Conservation (phyloP, 179 eudicot genomes). For the Carnegiea gigantea region DNA sequence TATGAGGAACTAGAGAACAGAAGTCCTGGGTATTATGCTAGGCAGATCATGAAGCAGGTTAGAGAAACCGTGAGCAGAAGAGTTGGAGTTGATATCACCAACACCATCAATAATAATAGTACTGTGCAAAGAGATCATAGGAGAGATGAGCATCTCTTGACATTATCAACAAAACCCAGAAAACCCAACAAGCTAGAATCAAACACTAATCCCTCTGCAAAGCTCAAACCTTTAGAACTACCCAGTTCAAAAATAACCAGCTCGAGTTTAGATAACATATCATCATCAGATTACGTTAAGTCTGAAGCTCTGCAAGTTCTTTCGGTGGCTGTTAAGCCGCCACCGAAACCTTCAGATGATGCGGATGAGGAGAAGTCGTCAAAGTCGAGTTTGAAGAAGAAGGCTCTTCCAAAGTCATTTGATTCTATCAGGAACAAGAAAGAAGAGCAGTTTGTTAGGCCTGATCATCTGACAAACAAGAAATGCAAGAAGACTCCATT, state of each 20-base stretch:
- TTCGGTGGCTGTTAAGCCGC: not conserved
- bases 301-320: not conserved
- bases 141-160: conserved; percentile 46
- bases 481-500: conserved; percentile 54
- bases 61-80: conserved; percentile 62
- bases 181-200: conserved; percentile 23
- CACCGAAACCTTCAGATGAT: conserved; percentile 17
- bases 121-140: conserved; percentile 24
- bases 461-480: conserved; percentile 32
- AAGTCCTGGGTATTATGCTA: conserved; percentile 57
- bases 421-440: conserved; percentile 49
- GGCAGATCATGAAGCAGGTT: conserved; percentile 66
- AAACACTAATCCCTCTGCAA: conserved; percentile 12
- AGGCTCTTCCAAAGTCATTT: conserved; percentile 17
- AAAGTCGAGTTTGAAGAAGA: conserved; percentile 21
- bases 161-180: conserved; percentile 34
- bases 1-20: conserved; percentile 35
- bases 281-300: not conserved
- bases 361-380: not conserved
- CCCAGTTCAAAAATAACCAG: not conserved
- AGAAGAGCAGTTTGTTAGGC: conserved; percentile 59
- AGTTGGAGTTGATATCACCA: conserved; percentile 72
- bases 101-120: conserved; percentile 35
- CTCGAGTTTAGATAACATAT: not conserved
- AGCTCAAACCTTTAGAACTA: conserved; percentile 12